phyloP scores from a whole-genome alignment of 352 stramenopile genomes.

The Pythium plurisporium region DNA sequence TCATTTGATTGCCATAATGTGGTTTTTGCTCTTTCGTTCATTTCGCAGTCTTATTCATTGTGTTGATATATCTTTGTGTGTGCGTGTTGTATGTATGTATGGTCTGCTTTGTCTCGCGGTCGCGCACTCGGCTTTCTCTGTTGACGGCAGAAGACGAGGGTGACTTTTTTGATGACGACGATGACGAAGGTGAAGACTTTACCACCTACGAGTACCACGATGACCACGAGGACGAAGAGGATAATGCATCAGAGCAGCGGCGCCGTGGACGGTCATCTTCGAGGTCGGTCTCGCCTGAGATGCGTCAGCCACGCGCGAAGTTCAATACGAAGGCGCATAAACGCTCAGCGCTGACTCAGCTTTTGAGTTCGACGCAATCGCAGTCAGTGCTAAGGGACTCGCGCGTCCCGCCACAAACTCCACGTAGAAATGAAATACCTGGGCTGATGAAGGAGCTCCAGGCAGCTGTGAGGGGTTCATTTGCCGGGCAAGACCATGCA shows the following conservation, averaged over 20 bases:
- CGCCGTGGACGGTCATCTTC: not conserved
- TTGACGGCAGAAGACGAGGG: not conserved
- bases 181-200: constrained; percentile 16
- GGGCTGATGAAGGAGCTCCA: constrained; percentile 1
- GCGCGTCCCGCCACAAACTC: no score
- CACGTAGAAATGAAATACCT: not conserved
- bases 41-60: not conserved
- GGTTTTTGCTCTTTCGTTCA: constrained; percentile 8
- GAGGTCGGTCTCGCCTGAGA: constrained; percentile 2
- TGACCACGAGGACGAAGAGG: not conserved
- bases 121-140: not conserved
- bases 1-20: constrained; percentile 11
- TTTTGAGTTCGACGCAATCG: constrained; percentile 1
- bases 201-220: constrained; percentile 10
- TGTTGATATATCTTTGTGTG: constrained; percentile 18
- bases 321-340: constrained; percentile 11
- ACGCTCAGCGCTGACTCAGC: constrained; percentile 11
- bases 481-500: not conserved
- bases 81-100: constrained; percentile 21
- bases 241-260: not conserved
- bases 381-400: not conserved
- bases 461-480: not conserved
- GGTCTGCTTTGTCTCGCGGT: not conserved
- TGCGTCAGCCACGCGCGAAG: not conserved
- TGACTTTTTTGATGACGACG: not conserved